Percentiles rank a stretch among this genome's conserved stretches.
phyloP scores from a whole-genome alignment of 768 basidiomycete genomes.

The Gyrodon lividus region DNA sequence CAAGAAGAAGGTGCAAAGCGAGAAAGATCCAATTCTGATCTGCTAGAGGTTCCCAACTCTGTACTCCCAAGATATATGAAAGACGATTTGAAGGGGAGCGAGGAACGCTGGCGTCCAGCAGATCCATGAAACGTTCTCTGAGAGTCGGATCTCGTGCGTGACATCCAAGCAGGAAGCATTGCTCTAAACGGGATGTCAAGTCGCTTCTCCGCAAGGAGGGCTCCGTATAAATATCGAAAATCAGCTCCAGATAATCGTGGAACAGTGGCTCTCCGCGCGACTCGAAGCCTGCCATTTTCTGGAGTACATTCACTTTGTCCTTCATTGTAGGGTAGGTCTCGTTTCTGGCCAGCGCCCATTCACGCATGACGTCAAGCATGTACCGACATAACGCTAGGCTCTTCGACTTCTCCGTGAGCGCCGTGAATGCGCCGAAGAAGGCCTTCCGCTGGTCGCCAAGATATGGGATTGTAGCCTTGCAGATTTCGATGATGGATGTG shows the following conservation, averaged over 20 bases:
- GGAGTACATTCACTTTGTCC: slow-evolving; percentile 87
- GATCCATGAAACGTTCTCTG: slow-evolving; percentile 83
- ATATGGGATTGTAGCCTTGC: slow-evolving; percentile 73
- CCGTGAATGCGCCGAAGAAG: slow-evolving; percentile 73
- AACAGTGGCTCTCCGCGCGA: slow-evolving; percentile 75
- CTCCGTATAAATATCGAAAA: slow-evolving; percentile 93
- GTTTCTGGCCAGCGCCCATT: slow-evolving; percentile 86
- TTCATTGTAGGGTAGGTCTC: slow-evolving; percentile 91
- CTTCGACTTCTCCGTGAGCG: slow-evolving; percentile 88
- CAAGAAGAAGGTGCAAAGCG: slow-evolving; percentile 84
- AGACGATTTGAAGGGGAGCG: slow-evolving; percentile 78
- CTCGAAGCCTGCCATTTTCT: slow-evolving; percentile 87
- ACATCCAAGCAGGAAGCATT: slow-evolving; percentile 90
- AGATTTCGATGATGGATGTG: slow-evolving; percentile 83
- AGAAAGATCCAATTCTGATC: slow-evolving; percentile 95
- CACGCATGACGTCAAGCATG: slow-evolving; percentile 80
- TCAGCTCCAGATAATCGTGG: slow-evolving; percentile 80
- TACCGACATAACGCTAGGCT: slow-evolving; percentile 75
- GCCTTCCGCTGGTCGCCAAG: slow-evolving; percentile 85
- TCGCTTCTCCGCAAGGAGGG: slow-evolving; percentile 85
- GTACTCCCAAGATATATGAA: slow-evolving; percentile 87
- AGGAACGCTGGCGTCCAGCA: slow-evolving; percentile 87
- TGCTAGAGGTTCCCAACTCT: slow-evolving; percentile 91
- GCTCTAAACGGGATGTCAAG: slow-evolving; percentile 88
- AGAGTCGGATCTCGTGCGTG: slow-evolving; percentile 76